phyloP scores from a whole-genome alignment of 2,329 filamentous ascomycete species.

The Ceratocystis papillata region DNA sequence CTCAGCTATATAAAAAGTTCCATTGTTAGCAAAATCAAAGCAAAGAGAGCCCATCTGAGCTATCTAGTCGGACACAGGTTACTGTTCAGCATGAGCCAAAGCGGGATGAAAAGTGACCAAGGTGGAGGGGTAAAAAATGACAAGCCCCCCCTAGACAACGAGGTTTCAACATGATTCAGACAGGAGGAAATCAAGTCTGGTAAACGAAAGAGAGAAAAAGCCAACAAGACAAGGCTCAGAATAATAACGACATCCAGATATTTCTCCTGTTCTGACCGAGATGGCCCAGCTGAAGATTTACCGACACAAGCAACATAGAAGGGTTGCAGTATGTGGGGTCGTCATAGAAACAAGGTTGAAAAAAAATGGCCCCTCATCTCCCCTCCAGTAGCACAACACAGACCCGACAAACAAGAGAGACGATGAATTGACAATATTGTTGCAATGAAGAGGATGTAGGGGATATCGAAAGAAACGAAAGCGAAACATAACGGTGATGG shows the following conservation, averaged over 20 bases:
- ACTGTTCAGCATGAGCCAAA: not conserved
- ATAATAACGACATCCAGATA: not conserved
- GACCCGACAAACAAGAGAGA: not conserved
- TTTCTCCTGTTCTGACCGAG: not conserved
- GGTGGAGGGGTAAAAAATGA: conserved; percentile 20
- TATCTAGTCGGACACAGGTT: not conserved
- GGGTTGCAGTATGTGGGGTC: conserved; percentile 18
- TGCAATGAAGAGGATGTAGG: conserved; percentile 12
- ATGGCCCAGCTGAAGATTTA: not conserved
- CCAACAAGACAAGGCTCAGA: not conserved
- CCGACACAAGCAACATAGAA: not conserved
- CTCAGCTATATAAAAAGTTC: conserved; percentile 54
- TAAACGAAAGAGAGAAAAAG: not conserved
- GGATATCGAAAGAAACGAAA: conserved; percentile 13
- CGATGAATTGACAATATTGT: conserved; percentile 3
- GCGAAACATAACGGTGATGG: conserved; percentile 22
- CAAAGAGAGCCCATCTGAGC: not conserved
- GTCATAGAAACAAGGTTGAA: conserved; percentile 24
- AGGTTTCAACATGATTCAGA: not conserved
- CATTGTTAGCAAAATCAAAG: not conserved
- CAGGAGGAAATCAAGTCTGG: not conserved
- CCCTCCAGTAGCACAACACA: conserved; percentile 12
- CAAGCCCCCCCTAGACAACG: conserved; percentile 17
- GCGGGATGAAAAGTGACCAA: not conserved
- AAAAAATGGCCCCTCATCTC: conserved; percentile 22